A percentile compares a stretch with the other conserved stretches of the same genome.
Conservation (phyloP, 2,329 filamentous ascomycete genomes). For the Colletotrichum spaethianum region DNA sequence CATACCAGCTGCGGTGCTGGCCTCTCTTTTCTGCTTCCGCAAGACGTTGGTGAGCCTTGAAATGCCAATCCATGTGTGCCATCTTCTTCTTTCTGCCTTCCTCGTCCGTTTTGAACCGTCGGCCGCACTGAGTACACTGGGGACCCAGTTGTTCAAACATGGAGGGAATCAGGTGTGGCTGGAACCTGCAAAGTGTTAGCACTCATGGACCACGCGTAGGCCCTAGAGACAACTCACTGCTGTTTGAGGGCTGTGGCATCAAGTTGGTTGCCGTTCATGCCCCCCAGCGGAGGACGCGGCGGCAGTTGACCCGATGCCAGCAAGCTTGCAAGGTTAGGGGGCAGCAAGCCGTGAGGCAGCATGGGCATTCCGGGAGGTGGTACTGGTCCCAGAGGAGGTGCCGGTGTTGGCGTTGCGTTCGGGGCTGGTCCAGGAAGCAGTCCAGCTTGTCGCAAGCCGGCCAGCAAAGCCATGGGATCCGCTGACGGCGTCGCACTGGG, state of each 20-base stretch:
- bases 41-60: slow-evolving; percentile 91
- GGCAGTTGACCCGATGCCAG: slow-evolving; percentile 48
- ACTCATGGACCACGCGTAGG: neutral
- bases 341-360: slow-evolving; percentile 48
- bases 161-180: slow-evolving; percentile 79
- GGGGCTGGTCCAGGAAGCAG: slow-evolving; percentile 66
- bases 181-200: slow-evolving; percentile 67
- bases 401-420: slow-evolving; percentile 52
- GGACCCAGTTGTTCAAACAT: slow-evolving; percentile 88
- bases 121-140: slow-evolving; percentile 91
- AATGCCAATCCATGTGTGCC: slow-evolving; percentile 98
- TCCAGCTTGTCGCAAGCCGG: slow-evolving; percentile 77
- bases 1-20: slow-evolving; percentile 94
- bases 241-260: slow-evolving; percentile 78
- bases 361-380: slow-evolving; percentile 48
- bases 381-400: slow-evolving; percentile 45
- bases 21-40: slow-evolving; percentile 88
- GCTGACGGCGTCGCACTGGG: slow-evolving; percentile 52
- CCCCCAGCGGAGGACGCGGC: slow-evolving; percentile 46
- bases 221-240: slow-evolving; percentile 67
- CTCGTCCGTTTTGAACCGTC: slow-evolving; percentile 84
- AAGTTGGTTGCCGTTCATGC: slow-evolving; percentile 69
- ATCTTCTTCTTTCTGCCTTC: slow-evolving; percentile 89
- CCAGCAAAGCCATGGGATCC: slow-evolving; percentile 73
- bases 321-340: slow-evolving; percentile 54